Percentiles rank a stretch among this genome's conserved stretches.
Conservation (phyloP, 2,329 filamentous ascomycete species). For the Fusarium verrucosum region DNA sequence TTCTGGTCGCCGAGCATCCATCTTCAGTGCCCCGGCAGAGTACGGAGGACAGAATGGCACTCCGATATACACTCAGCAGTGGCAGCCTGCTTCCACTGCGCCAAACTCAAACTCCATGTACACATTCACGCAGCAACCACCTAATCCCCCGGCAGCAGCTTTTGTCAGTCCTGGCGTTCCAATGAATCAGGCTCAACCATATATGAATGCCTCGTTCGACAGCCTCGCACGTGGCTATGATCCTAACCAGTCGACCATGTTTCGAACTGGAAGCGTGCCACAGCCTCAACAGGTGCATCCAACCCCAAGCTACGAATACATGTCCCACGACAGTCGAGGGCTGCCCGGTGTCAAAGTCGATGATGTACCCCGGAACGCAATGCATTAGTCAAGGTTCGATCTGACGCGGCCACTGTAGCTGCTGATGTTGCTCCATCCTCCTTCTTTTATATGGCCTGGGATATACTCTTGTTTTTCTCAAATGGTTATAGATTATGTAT, state of each 20-base stretch:
- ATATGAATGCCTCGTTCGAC: constrained; percentile 50
- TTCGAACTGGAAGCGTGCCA: constrained; percentile 47
- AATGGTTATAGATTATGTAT: constrained; percentile 37
- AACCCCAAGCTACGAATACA: constrained; percentile 49
- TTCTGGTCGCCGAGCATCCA: constrained; percentile 56
- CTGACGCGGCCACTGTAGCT: neutral
- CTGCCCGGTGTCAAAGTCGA: constrained; percentile 48
- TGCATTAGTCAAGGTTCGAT: constrained; percentile 37
- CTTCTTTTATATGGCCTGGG: constrained; percentile 2
- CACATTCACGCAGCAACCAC: constrained; percentile 55
- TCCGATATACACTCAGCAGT: constrained; percentile 55
- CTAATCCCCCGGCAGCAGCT: constrained; percentile 44
- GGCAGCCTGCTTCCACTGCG: constrained; percentile 56
- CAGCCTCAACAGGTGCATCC: constrained; percentile 44
- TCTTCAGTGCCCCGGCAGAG: constrained; percentile 53
- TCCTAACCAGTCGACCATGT: constrained; percentile 45
- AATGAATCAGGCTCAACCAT: constrained; percentile 48
- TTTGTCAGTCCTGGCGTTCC: constrained; percentile 48
- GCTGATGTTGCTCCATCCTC: neutral
- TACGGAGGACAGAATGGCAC: constrained; percentile 53
- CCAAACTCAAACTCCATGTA: constrained; percentile 57
- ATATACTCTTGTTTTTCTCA: constrained; percentile 20
- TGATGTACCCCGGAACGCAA: constrained; percentile 41
- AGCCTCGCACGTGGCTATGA: constrained; percentile 49
- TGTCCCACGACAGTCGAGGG: constrained; percentile 48